A percentile compares a stretch with the other conserved stretches of the same genome.
Conservation (phyloP, 2,329 filamentous ascomycete genomes). For the Trichoderma lentiforme region DNA sequence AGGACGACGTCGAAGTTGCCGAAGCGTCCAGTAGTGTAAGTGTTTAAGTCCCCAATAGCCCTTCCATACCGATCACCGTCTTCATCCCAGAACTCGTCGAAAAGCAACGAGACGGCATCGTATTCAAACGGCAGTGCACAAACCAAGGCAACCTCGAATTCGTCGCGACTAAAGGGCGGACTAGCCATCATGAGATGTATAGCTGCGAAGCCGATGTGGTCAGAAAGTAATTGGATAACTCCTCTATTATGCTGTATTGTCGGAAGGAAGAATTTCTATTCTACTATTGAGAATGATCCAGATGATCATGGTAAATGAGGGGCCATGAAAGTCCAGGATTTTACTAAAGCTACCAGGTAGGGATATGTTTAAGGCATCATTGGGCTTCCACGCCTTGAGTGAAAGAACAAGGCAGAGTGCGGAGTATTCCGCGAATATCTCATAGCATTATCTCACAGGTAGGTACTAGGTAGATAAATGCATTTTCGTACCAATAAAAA, state of each 20-base stretch:
- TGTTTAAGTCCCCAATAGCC: neutral
- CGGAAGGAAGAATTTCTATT: neutral
- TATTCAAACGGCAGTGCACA: neutral
- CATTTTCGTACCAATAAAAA: too few relatives aligned
- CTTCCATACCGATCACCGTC: neutral
- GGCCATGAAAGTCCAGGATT: neutral
- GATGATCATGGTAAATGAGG: neutral
- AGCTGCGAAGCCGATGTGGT: neutral
- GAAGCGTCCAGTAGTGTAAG: neutral
- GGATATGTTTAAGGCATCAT: neutral
- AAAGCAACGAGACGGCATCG: neutral
- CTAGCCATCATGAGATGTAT: neutral
- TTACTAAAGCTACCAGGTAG: neutral
- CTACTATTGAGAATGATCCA: neutral
- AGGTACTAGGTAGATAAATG: too few relatives aligned
- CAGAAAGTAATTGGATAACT: neutral
- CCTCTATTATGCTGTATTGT: neutral
- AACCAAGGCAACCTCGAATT: neutral
- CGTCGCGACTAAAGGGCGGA: neutral
- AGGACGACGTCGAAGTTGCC: neutral
- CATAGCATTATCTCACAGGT: too few relatives aligned
- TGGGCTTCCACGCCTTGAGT: too few relatives aligned
- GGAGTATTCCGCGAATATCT: too few relatives aligned
- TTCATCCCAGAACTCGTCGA: neutral
- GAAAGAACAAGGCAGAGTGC: too few relatives aligned